These are phyloP conservation scores for Penicillium taxi DNA, from an alignment of 495 filamentous ascomycete species.

Conservation along the genomic window DNA sequence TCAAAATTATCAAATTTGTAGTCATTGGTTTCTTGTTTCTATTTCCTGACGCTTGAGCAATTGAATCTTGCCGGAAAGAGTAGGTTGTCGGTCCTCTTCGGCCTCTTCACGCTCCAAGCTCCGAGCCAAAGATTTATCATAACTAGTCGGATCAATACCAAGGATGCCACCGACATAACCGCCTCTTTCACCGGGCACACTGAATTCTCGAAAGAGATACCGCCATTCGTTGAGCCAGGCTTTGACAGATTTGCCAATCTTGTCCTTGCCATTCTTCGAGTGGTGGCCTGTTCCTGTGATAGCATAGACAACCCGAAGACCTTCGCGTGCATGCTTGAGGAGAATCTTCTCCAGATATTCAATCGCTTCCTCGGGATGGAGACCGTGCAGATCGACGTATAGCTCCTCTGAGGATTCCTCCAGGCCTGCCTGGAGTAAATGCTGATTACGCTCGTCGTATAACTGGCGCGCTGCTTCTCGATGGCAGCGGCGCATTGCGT, in stretches of 20 bases:
- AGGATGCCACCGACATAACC: slow-evolving; percentile 84
- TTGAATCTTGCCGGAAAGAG: slow-evolving; percentile 39
- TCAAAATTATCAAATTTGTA: slow-evolving; percentile 1
- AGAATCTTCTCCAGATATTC: slow-evolving; percentile 87
- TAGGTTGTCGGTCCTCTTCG: slow-evolving; percentile 17
- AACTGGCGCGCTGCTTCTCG: slow-evolving; percentile 85
- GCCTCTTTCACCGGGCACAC: slow-evolving; percentile 76
- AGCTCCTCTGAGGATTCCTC: slow-evolving; percentile 55
- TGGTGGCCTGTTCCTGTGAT: slow-evolving; percentile 97
- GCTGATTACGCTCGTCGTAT: slow-evolving; percentile 91
- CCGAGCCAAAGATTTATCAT: slow-evolving; percentile 55
- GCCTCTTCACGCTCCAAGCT: slow-evolving; percentile 19
- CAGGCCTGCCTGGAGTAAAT: slow-evolving; percentile 36
- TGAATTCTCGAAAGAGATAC: slow-evolving; percentile 94
- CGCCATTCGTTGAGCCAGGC: slow-evolving; percentile 90
- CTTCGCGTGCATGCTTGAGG: slow-evolving; percentile 62
- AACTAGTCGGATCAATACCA: slow-evolving; percentile 85
- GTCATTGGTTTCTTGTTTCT: slow-evolving; percentile 25
- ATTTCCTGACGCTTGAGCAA: slow-evolving; percentile 40
- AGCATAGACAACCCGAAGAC: slow-evolving; percentile 74
- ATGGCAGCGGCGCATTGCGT: slow-evolving; percentile 94
- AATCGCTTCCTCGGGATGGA: slow-evolving; percentile 95
- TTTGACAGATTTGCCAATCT: slow-evolving; percentile 90
- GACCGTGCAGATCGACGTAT: slow-evolving; percentile 90
- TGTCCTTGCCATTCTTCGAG: slow-evolving; percentile 97